Base-by-base conservation (phyloP, 2,329 filamentous ascomycete species). In the Diaporthe sp. region DNA sequence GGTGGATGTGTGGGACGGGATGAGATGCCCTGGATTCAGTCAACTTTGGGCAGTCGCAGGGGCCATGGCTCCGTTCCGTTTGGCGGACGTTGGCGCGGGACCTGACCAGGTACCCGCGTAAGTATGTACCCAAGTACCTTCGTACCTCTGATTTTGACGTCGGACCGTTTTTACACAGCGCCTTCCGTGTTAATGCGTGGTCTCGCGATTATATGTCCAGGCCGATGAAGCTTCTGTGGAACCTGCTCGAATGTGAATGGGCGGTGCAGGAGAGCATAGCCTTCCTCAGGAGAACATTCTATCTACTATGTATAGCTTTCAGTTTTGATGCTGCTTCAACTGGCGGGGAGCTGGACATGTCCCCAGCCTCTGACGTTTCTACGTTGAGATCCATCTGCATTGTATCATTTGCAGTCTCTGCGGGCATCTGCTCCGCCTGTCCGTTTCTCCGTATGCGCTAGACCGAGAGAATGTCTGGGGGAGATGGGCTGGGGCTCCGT, bases 11-110 rank as follows among this genome's bases (percentile, higher is more conserved):
- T 70, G 65, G 65, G 49, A 70, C 65, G 49, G 65, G 34, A 70
- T 20, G 49, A 70, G 65, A 53, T 53, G 65, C 65, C 65, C 49
- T 68, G 34, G 65, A 55, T 55, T 17, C 8, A 58, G 31, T 68
- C 65, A 70, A 70, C 65, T 70, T 70, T 70, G 65, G 65, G 65
- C 65, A 70, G 49, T 70, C 7, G 65, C 65, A 55, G 49, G 49
- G 49, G 47, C 37, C 15, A 28, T 34, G 65, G 65, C 65, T 28
- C 65, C 49, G n/a, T 70, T 70, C 65, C 65, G 49, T 70, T 70
- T 70, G 65, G 65, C 47, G 49, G 65, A 39, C 65, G 65, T 70
- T 53, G 65, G 31, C 65, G 47, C 47, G 65, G 65, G 47, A 42
- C 65, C 65, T 70, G 65, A 10, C 34, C 25, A 55, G 34, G 49